A percentile compares a stretch with the other conserved stretches of the same genome.
These are phyloP conservation scores for Selaginella tamariscina DNA, from an alignment of 75 land plant species.

Conservation along the genomic window DNA sequence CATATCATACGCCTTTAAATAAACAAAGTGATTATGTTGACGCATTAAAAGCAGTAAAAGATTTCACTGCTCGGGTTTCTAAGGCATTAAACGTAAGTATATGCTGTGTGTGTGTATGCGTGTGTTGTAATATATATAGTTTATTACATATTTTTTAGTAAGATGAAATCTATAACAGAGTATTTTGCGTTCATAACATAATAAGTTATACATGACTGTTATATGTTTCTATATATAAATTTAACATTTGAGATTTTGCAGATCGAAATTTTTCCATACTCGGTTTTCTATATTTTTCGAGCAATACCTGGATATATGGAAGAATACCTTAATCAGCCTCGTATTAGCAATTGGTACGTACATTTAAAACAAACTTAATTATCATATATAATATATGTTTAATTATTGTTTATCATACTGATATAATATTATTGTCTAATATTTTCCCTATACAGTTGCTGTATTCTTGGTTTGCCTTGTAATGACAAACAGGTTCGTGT, in stretches of 20 bases:
- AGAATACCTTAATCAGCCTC: conserved; percentile 62
- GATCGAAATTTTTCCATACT: conserved; percentile 87
- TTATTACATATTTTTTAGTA: too few relatives aligned
- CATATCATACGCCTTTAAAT: conserved; percentile 89
- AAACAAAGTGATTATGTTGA: conserved; percentile 83
- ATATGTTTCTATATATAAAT: too few relatives aligned
- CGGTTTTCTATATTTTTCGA: conserved; percentile 95
- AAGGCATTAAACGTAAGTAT: conserved; percentile 54
- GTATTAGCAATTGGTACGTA: conserved; percentile 63
- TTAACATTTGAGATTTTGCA: too few relatives aligned
- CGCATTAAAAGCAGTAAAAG: conserved; percentile 76
- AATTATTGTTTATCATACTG: not conserved
- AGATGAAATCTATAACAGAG: too few relatives aligned
- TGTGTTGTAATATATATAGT: too few relatives aligned
- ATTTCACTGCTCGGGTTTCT: conserved; percentile 57
- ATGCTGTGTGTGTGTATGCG: too few relatives aligned
- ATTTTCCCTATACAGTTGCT: conserved; percentile 38
- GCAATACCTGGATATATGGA: conserved; percentile 87
- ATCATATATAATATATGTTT: not conserved
- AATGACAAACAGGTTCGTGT: conserved; percentile 55
- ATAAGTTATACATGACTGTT: too few relatives aligned
- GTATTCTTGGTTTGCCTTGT: conserved; percentile 76
- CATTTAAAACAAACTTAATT: not conserved
- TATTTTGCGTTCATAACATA: too few relatives aligned
- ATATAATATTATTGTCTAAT: not conserved